These are phyloP conservation scores for Daldinia concentrica DNA, from an alignment of 495 filamentous ascomycete genomes.

Conservation along the genomic window DNA sequence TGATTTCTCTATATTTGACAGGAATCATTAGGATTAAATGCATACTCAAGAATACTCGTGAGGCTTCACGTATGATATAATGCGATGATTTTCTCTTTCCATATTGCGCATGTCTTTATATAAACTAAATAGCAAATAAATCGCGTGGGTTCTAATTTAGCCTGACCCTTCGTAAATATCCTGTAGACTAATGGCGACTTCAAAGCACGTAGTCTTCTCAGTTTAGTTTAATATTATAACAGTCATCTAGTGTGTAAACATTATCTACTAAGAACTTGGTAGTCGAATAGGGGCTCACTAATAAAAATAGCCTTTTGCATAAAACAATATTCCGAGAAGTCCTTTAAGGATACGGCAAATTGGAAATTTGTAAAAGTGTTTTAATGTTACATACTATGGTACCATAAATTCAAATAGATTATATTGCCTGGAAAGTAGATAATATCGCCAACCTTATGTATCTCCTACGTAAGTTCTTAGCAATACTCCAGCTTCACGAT, in stretches of 20 bases:
- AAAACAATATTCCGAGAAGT: not conserved
- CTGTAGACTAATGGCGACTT: too few species aligned
- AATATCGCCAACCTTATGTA: not conserved
- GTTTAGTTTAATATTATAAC: too few species aligned
- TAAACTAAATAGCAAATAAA: not conserved
- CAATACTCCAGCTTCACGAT: too few species aligned
- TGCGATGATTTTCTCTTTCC: not conserved
- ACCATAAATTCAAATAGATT: not conserved
- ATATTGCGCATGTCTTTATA: not conserved
- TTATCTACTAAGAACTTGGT: not conserved
- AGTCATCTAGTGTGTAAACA: too few species aligned
- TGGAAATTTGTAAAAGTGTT: not conserved
- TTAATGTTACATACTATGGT: too few species aligned
- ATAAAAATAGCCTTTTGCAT: not conserved
- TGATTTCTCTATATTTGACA: not conserved
- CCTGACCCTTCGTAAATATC: not conserved
- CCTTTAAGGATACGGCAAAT: not conserved
- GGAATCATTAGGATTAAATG: not conserved
- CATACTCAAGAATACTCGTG: not conserved
- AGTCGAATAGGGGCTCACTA: not conserved
- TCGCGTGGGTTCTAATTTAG: not conserved
- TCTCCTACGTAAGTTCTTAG: not conserved
- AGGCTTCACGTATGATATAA: not conserved
- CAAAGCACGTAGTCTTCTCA: too few species aligned
- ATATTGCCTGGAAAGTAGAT: not conserved